Evolutionary conservation across 202 grass and related monocot genomes (phyloP).

Genomic region (Bolboschoenoplectus hybrid): DNA sequence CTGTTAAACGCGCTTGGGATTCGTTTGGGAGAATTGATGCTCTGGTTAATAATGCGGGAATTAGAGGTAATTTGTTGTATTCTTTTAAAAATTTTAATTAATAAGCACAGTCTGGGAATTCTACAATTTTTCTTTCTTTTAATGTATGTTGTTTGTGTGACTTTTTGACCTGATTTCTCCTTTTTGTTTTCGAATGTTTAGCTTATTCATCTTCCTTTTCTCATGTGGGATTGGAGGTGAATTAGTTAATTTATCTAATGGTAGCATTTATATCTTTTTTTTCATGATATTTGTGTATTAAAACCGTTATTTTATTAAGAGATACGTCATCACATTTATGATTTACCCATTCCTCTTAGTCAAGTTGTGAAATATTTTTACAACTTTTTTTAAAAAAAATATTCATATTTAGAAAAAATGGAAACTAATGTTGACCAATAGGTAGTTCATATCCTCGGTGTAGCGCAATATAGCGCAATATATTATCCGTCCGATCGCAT

Average conservation of each 20-base stretch:
- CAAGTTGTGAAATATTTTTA: background rate
- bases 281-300: background rate
- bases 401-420: background rate
- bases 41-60: conserved; percentile 81
- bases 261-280: background rate
- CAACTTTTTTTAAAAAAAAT: background rate
- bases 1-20: conserved; percentile 70
- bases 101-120: background rate
- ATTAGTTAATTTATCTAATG: background rate
- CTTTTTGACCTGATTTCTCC: background rate
- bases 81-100: background rate
- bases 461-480: too few species aligned
- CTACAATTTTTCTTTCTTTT: background rate
- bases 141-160: background rate
- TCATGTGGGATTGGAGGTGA: background rate
- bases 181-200: background rate
- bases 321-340: background rate
- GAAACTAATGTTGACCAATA: background rate
- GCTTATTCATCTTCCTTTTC: background rate
- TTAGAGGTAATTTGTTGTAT: conserved; percentile 60
- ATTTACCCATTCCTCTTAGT: background rate
- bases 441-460: too few species aligned
- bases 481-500: too few species aligned
- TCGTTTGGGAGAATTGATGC: conserved; percentile 79
- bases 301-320: background rate